These are phyloP conservation scores for Echria macrotheca DNA, from an alignment of 495 filamentous ascomycete species.

Conservation along the genomic window DNA sequence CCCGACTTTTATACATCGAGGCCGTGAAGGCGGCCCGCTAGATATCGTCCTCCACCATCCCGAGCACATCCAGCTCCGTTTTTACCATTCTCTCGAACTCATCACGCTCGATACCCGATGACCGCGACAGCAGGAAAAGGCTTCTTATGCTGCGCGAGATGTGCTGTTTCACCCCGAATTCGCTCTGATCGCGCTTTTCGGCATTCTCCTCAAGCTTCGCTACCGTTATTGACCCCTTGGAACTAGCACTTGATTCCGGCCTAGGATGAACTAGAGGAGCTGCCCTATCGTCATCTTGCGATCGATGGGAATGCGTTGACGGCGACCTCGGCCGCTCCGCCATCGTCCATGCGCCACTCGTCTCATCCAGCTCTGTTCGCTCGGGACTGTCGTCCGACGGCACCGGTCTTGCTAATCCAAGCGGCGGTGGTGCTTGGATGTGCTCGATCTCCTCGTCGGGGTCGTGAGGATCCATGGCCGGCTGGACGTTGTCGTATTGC, in stretches of 20 bases:
- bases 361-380: slow-evolving; percentile 19
- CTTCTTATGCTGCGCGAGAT: slow-evolving; percentile 84
- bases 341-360: slow-evolving; percentile 32
- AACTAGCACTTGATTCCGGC: slow-evolving; percentile 49
- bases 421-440: slow-evolving; percentile 29
- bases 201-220: slow-evolving; percentile 61
- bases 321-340: slow-evolving; percentile 36
- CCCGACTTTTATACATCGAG: neutral
- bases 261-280: slow-evolving; percentile 38
- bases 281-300: slow-evolving; percentile 25
- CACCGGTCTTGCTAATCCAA: slow-evolving; percentile 27
- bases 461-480: slow-evolving; percentile 85
- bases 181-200: slow-evolving; percentile 58
- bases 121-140: slow-evolving; percentile 72
- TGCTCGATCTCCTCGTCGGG: slow-evolving; percentile 54
- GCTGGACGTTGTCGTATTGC: slow-evolving; percentile 84
- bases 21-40: neutral
- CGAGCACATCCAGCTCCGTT: slow-evolving; percentile 73
- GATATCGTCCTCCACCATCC: slow-evolving; percentile 64
- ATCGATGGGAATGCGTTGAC: slow-evolving; percentile 24
- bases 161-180: slow-evolving; percentile 83
- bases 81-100: slow-evolving; percentile 80
- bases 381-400: slow-evolving; percentile 13
- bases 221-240: slow-evolving; percentile 51
- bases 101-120: slow-evolving; percentile 70